These are phyloP conservation scores for Suillus paluster DNA, from an alignment of 768 basidiomycete genomes.

Conservation along the genomic window DNA sequence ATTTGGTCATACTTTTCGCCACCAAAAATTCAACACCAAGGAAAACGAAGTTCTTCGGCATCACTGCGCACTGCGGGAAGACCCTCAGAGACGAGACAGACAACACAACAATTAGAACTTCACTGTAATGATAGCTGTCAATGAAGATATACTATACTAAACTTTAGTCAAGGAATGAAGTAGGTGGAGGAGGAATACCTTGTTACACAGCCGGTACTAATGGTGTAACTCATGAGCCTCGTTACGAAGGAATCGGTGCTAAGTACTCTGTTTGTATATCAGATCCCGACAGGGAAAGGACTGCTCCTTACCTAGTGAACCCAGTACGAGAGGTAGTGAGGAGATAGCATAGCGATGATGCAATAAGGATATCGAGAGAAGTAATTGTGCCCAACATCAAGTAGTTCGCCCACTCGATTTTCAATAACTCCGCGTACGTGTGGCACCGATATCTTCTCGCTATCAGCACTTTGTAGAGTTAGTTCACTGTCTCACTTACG, in stretches of 20 bases:
- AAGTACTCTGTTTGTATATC: background rate
- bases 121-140: background rate
- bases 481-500: background rate
- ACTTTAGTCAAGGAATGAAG: background rate
- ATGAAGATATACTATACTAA: background rate
- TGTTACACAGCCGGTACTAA: background rate
- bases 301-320: background rate
- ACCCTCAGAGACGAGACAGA: background rate
- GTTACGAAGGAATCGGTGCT: slow-evolving; percentile 4
- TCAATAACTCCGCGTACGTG: background rate
- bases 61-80: background rate
- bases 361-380: background rate
- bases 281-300: background rate
- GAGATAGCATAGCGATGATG: slow-evolving; percentile 1
- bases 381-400: background rate
- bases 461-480: background rate
- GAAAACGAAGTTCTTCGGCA: background rate
- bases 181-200: background rate
- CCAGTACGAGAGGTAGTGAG: slow-evolving; percentile 3
- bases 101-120: background rate
- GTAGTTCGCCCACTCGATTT: background rate
- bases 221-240: background rate
- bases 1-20: background rate
- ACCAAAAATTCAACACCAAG: background rate
- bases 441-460: background rate